phyloP scores from a whole-genome alignment of 2,329 filamentous ascomycete genomes.

The Talaromyces sp. region DNA sequence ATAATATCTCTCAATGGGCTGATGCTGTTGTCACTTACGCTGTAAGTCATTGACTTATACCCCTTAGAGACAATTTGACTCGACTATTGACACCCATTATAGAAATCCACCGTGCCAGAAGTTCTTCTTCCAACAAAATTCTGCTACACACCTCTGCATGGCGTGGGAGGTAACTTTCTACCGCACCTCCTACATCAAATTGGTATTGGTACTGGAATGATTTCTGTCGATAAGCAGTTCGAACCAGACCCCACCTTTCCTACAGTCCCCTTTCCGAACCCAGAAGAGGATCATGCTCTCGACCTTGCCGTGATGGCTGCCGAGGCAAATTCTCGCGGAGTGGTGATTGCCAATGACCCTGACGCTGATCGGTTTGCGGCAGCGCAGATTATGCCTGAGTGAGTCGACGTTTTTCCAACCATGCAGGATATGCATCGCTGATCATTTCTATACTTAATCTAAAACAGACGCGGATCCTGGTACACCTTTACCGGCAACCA shows the following conservation, averaged over 20 bases:
- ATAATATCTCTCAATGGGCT: conserved; percentile 30
- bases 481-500: conserved; percentile 64
- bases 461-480: conserved; percentile 48
- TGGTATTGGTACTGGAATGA: conserved; percentile 32
- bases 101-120: conserved; percentile 32
- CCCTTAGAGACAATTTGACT: not conserved
- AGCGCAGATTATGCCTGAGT: conserved; percentile 53
- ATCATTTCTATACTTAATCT: not conserved
- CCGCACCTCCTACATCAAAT: conserved; percentile 32
- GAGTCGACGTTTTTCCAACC: conserved; percentile 20
- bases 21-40: conserved; percentile 13
- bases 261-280: conserved; percentile 63
- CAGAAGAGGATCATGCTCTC: conserved; percentile 62
- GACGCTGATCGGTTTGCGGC: conserved; percentile 63
- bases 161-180: conserved; percentile 38
- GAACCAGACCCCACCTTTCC: conserved; percentile 62
- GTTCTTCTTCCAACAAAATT: conserved; percentile 31
- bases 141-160: conserved; percentile 44
- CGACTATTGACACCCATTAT: not conserved
- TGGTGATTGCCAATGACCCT: conserved; percentile 63
- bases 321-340: conserved; percentile 44
- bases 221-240: conserved; percentile 45
- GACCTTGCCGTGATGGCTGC: conserved; percentile 58
- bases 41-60: not conserved
- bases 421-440: not conserved